Base-by-base conservation (phyloP, 495 filamentous ascomycete genomes). In the Neurospora sp. region DNA sequence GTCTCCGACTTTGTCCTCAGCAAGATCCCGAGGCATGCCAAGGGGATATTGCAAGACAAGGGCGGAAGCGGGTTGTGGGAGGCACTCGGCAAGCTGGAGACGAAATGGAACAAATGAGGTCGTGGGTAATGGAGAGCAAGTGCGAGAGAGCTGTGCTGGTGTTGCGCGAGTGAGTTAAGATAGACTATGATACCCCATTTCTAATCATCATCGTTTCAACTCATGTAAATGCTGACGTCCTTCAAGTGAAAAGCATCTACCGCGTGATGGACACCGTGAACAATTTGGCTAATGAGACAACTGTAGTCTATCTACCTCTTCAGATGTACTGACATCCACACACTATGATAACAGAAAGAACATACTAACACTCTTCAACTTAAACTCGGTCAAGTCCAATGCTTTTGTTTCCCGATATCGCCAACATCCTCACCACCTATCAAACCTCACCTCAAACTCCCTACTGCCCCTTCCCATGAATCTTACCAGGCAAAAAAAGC, bases 1-100 rank as follows among this genome's bases (percentile, higher is more conserved):
- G 91, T 94, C 12, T 82, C 88, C 31, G 83, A 87, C 16, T 93
- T 92, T 83, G 93, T 96, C 39, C 76, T 96, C 46, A 83, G 82
- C 77, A 87, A 89, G 76, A 89, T 94, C 84, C 85, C 82, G 18
- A 71, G 48, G 18, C 62, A 75, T 14, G 77, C 73, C 66, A 90
- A 89, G 80, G 75, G 84, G 75, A 78, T 80, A 10, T 84, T 86
- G 23, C 83, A 91, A 38, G 81, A 84, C 14, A 78, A 78, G 31
- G 86, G 84, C 2, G 89, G 86, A 48, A 84, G 78, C 35, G 83
- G 81, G 66, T 83, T 93, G 31, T 72, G 89, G 41, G 77, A 81
- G 42, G 80, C 83, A 59, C 77, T 95, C 73, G 78, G 74, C 40
- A 80, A 89, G 72, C 73, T 90, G 74, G 78, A 82, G 44, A 80